These are phyloP conservation scores for Dryas octopetala DNA, from an alignment of 306 rosid genomes.

Conservation along the genomic window DNA sequence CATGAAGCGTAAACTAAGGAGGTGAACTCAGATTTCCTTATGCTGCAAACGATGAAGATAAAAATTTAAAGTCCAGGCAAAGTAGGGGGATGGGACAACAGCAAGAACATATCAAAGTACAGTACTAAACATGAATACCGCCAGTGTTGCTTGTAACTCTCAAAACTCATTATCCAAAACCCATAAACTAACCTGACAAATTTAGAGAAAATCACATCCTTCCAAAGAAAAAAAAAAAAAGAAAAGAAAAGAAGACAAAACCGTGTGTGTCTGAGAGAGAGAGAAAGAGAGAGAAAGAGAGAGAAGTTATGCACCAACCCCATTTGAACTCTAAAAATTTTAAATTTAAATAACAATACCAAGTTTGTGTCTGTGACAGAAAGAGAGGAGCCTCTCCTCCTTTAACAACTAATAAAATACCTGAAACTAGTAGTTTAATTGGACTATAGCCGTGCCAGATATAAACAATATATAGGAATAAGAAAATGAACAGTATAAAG, in stretches of 20 bases:
- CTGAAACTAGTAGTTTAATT: constrained; percentile 42
- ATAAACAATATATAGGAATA: constrained; percentile 27
- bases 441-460: constrained; percentile 36
- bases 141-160: background rate
- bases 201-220: background rate
- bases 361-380: constrained; percentile 11
- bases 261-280: background rate
- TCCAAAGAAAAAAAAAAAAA: constrained; percentile 16
- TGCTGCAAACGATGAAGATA: constrained; percentile 18
- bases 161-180: background rate
- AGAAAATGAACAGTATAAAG: constrained; percentile 33
- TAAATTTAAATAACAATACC: background rate
- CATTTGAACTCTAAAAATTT: constrained; percentile 11
- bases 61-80: constrained; percentile 12
- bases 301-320: constrained; percentile 17
- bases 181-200: background rate
- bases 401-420: constrained; percentile 41
- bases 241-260: background rate
- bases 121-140: background rate
- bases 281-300: background rate
- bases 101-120: background rate
- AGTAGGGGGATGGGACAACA: constrained; percentile 15
- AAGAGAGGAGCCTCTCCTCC: constrained; percentile 35
- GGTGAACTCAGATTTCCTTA: constrained; percentile 34
- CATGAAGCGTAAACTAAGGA: constrained; percentile 29